Evolutionary conservation across 2,329 filamentous ascomycete genomes (phyloP).

Genomic region (Truncatella angustata): DNA sequence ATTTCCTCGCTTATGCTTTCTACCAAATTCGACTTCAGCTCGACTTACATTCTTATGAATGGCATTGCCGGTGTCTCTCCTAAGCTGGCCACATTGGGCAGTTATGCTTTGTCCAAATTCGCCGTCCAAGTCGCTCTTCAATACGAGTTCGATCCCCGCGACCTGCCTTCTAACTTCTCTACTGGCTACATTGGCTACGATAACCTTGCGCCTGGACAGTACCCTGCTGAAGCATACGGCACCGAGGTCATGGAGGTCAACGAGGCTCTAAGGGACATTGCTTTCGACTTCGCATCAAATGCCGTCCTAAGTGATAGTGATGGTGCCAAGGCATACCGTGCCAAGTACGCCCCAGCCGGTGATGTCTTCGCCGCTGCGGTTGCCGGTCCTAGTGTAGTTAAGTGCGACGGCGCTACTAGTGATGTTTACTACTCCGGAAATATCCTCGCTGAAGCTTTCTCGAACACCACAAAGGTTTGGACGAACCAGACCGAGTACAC

Average conservation of each 20-base stretch:
- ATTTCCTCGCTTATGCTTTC: conserved; percentile 64
- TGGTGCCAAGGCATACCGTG: conserved; percentile 51
- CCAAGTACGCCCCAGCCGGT: conserved; percentile 45
- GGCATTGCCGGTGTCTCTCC: conserved; percentile 77
- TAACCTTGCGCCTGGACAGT: conserved; percentile 49
- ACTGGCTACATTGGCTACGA: conserved; percentile 71
- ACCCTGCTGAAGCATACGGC: conserved; percentile 60
- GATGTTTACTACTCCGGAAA: conserved; percentile 70
- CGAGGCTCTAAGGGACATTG: conserved; percentile 51
- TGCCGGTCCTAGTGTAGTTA: conserved; percentile 52
- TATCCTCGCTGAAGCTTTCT: conserved; percentile 61
- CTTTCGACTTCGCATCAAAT: conserved; percentile 46
- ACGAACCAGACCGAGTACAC: conserved; percentile 62
- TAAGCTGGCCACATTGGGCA: conserved; percentile 61
- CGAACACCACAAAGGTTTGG: conserved; percentile 49
- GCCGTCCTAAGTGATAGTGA: conserved; percentile 52
- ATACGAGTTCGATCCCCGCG: conserved; percentile 71
- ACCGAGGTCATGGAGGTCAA: conserved; percentile 71
- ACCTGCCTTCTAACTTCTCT: conserved; percentile 62
- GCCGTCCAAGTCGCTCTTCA: conserved; percentile 73
- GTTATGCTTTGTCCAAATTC: conserved; percentile 67
- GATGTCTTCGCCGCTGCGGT: conserved; percentile 40
- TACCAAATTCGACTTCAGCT: conserved; percentile 58
- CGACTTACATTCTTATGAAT: conserved; percentile 69
- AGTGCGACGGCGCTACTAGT: conserved; percentile 67